A percentile compares a stretch with the other conserved stretches of the same genome.
Evolutionary conservation across 2,329 filamentous ascomycete species (phyloP).

Genomic region (Fusarium nisikadoi): DNA sequence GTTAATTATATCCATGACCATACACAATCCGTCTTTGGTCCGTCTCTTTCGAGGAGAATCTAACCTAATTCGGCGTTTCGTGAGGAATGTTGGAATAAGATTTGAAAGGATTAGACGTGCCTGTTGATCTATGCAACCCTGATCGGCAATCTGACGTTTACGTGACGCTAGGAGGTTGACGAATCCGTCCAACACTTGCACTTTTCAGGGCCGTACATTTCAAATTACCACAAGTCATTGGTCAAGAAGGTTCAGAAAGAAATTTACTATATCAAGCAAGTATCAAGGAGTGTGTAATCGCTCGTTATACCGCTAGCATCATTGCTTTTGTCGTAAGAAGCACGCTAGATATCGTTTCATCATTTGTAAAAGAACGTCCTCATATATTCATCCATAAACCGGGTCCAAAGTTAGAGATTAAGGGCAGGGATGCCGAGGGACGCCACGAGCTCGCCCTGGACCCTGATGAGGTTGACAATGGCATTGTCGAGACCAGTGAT

Average conservation of each 20-base stretch:
- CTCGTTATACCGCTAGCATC: not conserved
- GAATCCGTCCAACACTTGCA: not conserved
- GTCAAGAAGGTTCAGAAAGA: fast-evolving
- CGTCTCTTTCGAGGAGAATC: not conserved
- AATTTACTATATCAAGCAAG: not conserved
- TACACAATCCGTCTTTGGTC: not conserved
- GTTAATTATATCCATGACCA: slow-evolving; percentile 28
- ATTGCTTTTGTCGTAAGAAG: not conserved
- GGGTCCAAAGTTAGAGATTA: not conserved
- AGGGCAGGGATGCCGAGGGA: not conserved
- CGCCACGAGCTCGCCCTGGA: fast-evolving
- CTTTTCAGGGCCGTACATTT: not conserved
- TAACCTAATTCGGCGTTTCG: not conserved
- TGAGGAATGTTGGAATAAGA: not conserved
- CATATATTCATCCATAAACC: not conserved
- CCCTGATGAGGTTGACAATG: not conserved
- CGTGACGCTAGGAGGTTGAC: not conserved
- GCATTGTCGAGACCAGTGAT: slow-evolving; percentile 2
- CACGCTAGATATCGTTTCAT: not conserved
- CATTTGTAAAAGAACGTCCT: not conserved
- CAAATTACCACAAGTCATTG: not conserved
- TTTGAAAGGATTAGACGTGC: not conserved
- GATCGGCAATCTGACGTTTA: not conserved
- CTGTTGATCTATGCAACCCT: slow-evolving; percentile 9
- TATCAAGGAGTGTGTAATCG: slow-evolving; percentile 10